A percentile compares a stretch with the other conserved stretches of the same genome.
These are phyloP conservation scores for Panaeolus papilionaceus DNA, from an alignment of 768 basidiomycete species.

Conservation along the genomic window DNA sequence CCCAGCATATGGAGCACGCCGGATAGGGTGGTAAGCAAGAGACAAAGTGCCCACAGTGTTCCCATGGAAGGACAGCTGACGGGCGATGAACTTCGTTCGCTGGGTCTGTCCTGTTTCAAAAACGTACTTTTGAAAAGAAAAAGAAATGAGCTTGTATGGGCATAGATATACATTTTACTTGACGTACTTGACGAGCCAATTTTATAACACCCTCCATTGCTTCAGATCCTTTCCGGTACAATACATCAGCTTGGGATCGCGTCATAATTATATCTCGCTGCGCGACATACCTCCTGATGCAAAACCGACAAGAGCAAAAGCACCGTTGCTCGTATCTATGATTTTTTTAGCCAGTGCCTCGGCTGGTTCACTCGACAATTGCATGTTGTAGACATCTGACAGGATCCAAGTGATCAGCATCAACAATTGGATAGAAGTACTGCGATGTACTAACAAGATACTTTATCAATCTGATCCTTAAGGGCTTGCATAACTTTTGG, in stretches of 20 bases:
- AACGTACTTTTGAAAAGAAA: constrained; percentile 57
- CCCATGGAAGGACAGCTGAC: constrained; percentile 84
- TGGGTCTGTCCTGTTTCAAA: constrained; percentile 71
- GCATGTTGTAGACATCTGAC: constrained; percentile 87
- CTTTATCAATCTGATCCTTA: constrained; percentile 79
- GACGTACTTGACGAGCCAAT: constrained; percentile 72
- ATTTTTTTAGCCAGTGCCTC: constrained; percentile 77
- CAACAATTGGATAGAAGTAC: not conserved
- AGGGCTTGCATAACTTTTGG: constrained; percentile 75
- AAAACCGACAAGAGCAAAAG: constrained; percentile 75
- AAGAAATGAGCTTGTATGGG: not conserved
- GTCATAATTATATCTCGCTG: not conserved
- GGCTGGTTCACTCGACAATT: constrained; percentile 80
- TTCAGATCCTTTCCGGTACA: constrained; percentile 67
- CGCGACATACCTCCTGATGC: constrained; percentile 69
- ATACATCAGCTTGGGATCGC: constrained; percentile 2
- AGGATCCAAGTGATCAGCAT: not conserved
- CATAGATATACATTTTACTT: not conserved
- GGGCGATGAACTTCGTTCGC: constrained; percentile 80
- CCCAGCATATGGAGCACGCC: constrained; percentile 71
- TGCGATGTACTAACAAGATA: constrained; percentile 63
- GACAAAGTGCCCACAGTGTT: constrained; percentile 79
- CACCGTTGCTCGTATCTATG: constrained; percentile 70
- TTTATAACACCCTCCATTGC: constrained; percentile 91
- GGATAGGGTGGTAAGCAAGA: constrained; percentile 67